Base-by-base conservation (phyloP, 495 filamentous ascomycete species). In the Hypoxylon rickii region DNA sequence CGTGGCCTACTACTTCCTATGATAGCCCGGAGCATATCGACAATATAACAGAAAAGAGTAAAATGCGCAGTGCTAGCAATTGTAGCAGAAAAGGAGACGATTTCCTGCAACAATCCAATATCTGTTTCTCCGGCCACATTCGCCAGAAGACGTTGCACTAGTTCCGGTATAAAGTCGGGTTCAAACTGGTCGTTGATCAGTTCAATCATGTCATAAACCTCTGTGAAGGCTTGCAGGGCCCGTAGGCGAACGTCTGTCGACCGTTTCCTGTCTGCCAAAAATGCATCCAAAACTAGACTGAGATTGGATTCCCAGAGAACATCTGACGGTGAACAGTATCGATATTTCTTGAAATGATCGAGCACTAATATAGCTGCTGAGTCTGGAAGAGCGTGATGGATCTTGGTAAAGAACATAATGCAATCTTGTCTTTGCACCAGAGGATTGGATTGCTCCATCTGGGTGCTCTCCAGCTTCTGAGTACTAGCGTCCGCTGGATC, bases 251-350 rank as follows among this genome's bases (percentile, higher is more conserved):
- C 81, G 32, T 84, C 77, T 1, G 85, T 79, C 18, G 84, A 77
- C 40, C 90, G 84, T 43, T 67, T 77, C 10, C 74, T 78, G 58
- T 87, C 79, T 29, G 78, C 80, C 44, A 92, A 82, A 58, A 96
- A 87, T 8, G 80, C 76, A 19, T 82, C 75, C 41, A 91, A 73
- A 1, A 94, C 72, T 6, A 78, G 72, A 18, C 70, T 78, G 18
- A 86, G 80, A 55, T 89, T 86, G 3, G 73, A 71, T 22, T 86
- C 74, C 86, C 89, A 96, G 7, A 80, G 68, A 11, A 73, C 67
- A 64, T 85, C 84, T 3, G 85, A 89, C 18, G 89, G 90, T 50
- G 84, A 87, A 55, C 88, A 89, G 47, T 84, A 84, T 20, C 82
- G 74, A 46, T 82, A 79, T 53, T 86, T 77, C 21, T 73, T 73